phyloP scores from a whole-genome alignment of 2,329 filamentous ascomycete species.

The Nannizzia gypsea region DNA sequence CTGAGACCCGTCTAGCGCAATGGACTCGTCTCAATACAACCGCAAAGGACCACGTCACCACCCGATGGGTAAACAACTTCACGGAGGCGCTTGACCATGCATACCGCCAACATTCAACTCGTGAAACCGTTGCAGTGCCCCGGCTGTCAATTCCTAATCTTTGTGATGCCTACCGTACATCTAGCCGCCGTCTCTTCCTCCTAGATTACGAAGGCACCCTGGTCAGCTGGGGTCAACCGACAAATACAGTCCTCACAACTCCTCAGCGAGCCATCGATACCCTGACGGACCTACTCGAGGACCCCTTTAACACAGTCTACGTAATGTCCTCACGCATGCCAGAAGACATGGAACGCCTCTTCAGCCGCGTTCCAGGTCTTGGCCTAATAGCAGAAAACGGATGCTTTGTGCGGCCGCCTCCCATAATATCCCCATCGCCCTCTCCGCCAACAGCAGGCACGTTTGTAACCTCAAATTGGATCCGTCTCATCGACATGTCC shows the following conservation, averaged over 20 bases:
- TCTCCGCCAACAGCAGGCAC: neutral
- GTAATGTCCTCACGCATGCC: conserved; percentile 85
- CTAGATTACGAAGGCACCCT: conserved; percentile 91
- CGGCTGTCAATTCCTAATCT: conserved; percentile 61
- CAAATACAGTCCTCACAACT: conserved; percentile 72
- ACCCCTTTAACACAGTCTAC: conserved; percentile 75
- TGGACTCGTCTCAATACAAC: conserved; percentile 64
- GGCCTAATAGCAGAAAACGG: conserved; percentile 93
- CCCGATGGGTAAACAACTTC: conserved; percentile 74
- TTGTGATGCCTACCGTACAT: conserved; percentile 51
- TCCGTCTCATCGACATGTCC: conserved; percentile 59
- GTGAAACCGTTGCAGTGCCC: conserved; percentile 76
- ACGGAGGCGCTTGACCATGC: conserved; percentile 58
- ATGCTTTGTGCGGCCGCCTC: conserved; percentile 67
- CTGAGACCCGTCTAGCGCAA: conserved; percentile 59
- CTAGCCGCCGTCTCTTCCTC: conserved; percentile 66
- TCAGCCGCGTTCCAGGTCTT: conserved; percentile 68
- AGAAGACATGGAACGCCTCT: conserved; percentile 76
- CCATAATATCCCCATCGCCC: conserved; percentile 24
- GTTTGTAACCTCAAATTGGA: conserved; percentile 52
- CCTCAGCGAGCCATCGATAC: conserved; percentile 76
- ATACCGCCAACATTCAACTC: conserved; percentile 72
- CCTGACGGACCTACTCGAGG: conserved; percentile 66
- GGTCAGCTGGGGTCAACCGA: conserved; percentile 73
- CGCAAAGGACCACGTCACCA: conserved; percentile 70